Percentiles rank a stretch among this genome's conserved stretches.
Conservation (phyloP, 768 basidiomycete species). For the Trametes punicea region DNA sequence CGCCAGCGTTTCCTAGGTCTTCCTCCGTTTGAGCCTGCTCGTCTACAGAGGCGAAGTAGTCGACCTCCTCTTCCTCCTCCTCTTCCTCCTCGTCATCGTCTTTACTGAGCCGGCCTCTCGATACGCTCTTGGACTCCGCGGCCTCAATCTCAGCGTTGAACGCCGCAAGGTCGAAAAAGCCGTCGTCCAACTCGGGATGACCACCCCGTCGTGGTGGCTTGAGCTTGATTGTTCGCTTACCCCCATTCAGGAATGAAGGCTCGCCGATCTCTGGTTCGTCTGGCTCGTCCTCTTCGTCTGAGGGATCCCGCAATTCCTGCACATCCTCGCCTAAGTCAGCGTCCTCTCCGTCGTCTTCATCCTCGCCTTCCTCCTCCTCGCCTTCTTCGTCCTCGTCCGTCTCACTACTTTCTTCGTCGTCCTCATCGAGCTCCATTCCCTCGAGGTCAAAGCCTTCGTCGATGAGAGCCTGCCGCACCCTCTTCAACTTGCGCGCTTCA, state of each 20-base stretch:
- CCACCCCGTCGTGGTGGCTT: slow-evolving; percentile 24
- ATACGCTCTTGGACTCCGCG: slow-evolving; percentile 62
- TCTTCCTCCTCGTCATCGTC: slow-evolving; percentile 55
- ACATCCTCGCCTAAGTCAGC: slow-evolving; percentile 32
- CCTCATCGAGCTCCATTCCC: slow-evolving; percentile 28
- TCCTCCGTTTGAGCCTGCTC: slow-evolving; percentile 38
- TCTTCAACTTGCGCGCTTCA: slow-evolving; percentile 26
- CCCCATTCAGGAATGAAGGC: slow-evolving; percentile 22
- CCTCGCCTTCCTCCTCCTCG: slow-evolving; percentile 25
- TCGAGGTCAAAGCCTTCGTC: slow-evolving; percentile 32
- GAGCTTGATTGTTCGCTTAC: slow-evolving; percentile 22
- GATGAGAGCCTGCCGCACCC: slow-evolving; percentile 23
- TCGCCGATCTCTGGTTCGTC: slow-evolving; percentile 27
- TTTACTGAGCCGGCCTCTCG: slow-evolving; percentile 55
- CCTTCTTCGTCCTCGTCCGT: slow-evolving; percentile 30
- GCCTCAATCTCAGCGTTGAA: slow-evolving; percentile 88
- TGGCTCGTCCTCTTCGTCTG: slow-evolving; percentile 27
- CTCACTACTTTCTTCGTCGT: slow-evolving; percentile 32
- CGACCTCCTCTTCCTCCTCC: slow-evolving; percentile 46
- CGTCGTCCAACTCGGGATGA: slow-evolving; percentile 71
- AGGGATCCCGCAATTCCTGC: slow-evolving; percentile 30
- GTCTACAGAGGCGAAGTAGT: slow-evolving; percentile 65
- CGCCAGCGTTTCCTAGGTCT: slow-evolving; percentile 43
- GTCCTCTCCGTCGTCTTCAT: slow-evolving; percentile 25
- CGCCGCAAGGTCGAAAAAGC: slow-evolving; percentile 81